Base-by-base conservation (phyloP, 352 stramenopile genomes). In the Blastocystis sp. region DNA sequence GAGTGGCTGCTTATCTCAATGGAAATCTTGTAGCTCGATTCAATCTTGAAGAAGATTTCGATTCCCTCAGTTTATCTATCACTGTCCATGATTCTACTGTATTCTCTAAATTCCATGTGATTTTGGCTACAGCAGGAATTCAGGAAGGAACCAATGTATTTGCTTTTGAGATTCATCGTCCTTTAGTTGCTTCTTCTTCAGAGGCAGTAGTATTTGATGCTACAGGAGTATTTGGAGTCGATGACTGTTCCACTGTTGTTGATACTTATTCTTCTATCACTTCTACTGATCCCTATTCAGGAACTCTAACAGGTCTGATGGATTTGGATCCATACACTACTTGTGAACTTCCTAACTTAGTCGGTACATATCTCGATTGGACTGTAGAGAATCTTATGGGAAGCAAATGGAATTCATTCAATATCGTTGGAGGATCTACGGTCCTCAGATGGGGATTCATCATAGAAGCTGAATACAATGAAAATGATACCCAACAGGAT, bases 1-100 rank as follows among this genome's bases (percentile, higher is more conserved):
- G 70, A 54, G 56, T 81, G 19, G 70, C 37, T 56, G 70, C 35
- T 40, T 81, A 81, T 56, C 40, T 81, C 5, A 81, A 81, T 56
- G 70, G 70, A 27, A 56, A 59, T 27, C 27, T 54, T 3, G 56
- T 81, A 9, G 48, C 48, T 51, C 56, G 48, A 30, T 81, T 75
- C 30, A 81, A 81, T 81, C 27, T 81, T 24, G 27, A 60, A n/a
- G 70, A 60, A 22, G 30, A 60, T 13, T 81, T 81, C 30, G 30
- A 33, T 56, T 51, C 75, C 9, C 30, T 27, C 17, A 78, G 15
- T 17, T 15, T 35, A 44, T 27, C 75, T 7, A 81, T 81, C 70
- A 51, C 22, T 13, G 22, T 56, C 13, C 22, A 60, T 13, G 70
- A 69, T 40, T 6, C 70, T 40, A 37, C 22, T 81, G 17, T 66